phyloP scores from a whole-genome alignment of 1,284 basidiomycete genomes.

The Puccinia coronata region DNA sequence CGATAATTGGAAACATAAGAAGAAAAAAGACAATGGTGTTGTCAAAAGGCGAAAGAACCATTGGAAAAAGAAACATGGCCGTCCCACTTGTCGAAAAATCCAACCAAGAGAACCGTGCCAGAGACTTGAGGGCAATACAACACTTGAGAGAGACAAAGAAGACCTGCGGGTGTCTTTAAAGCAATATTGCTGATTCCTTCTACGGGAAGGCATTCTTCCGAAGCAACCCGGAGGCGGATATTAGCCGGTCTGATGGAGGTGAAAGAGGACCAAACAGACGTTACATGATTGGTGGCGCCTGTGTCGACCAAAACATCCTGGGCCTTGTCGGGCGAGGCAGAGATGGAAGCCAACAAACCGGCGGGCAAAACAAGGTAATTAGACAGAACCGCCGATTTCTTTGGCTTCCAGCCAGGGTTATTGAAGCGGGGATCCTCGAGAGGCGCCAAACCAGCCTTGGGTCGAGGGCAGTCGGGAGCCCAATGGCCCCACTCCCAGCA shows the following conservation, averaged over 20 bases:
- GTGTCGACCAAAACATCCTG: neutral
- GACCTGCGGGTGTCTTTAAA: too few species aligned
- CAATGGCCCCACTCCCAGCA: constrained; percentile 20
- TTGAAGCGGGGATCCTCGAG: neutral
- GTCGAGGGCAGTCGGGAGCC: neutral
- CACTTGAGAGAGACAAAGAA: too few species aligned
- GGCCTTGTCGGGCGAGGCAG: neutral
- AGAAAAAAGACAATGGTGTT: neutral
- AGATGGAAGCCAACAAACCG: neutral
- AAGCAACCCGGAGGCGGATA: neutral
- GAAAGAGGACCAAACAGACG: neutral
- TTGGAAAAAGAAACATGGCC: neutral
- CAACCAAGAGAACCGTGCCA: neutral
- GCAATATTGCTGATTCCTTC: too few species aligned
- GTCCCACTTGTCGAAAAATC: neutral
- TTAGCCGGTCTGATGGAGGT: neutral
- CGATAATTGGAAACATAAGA: too few species aligned
- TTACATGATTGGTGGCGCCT: neutral
- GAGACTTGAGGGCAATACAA: neutral
- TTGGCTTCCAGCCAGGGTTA: neutral
- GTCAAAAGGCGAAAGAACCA: neutral
- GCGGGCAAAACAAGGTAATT: too few species aligned
- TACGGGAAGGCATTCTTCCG: too few species aligned
- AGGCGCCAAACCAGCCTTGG: neutral
- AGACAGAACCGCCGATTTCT: too few species aligned